These are phyloP conservation scores for Dendrocalamus latiflorus DNA, from an alignment of 202 grass and related monocot species.

Conservation along the genomic window DNA sequence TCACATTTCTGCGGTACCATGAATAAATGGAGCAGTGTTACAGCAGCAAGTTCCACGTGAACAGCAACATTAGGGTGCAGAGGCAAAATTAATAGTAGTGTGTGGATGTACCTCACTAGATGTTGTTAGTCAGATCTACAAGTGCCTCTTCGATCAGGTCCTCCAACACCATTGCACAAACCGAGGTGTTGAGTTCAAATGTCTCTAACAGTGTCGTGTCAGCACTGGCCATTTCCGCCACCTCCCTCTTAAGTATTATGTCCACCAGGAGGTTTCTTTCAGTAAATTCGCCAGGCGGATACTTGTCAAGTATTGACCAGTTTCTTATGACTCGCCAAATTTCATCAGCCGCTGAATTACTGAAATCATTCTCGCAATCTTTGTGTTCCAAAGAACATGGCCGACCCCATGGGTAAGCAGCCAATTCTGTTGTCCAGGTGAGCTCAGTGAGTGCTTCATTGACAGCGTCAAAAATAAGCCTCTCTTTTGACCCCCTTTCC, in stretches of 20 bases:
- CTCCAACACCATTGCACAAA: slow-evolving; percentile 54
- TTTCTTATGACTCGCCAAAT: slow-evolving; percentile 71
- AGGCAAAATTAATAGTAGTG: slow-evolving; percentile 36
- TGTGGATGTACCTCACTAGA: slow-evolving; percentile 25
- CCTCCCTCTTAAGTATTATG: slow-evolving; percentile 62
- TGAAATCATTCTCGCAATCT: slow-evolving; percentile 25
- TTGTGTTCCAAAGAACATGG: not conserved
- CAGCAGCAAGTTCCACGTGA: slow-evolving; percentile 33
- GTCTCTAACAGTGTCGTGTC: not conserved
- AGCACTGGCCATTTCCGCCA: slow-evolving; percentile 15
- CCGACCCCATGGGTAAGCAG: slow-evolving; percentile 41
- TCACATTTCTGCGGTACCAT: slow-evolving; percentile 31
- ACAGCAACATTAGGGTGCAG: slow-evolving; percentile 13
- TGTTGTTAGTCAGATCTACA: slow-evolving; percentile 45
- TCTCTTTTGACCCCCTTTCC: not conserved
- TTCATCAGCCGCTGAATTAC: slow-evolving; percentile 36
- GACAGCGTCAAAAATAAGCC: too few relatives aligned
- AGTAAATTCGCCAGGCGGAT: slow-evolving; percentile 28
- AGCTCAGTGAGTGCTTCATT: slow-evolving; percentile 48
- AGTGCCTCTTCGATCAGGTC: slow-evolving; percentile 60
- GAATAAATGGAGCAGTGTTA: slow-evolving; percentile 52
- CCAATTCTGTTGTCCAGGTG: slow-evolving; percentile 34
- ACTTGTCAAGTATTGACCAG: slow-evolving; percentile 63
- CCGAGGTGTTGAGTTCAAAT: slow-evolving; percentile 35
- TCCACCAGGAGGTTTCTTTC: slow-evolving; percentile 53